Conservation (phyloP, 306 rosid genomes). For the Quercus cerris region DNA sequence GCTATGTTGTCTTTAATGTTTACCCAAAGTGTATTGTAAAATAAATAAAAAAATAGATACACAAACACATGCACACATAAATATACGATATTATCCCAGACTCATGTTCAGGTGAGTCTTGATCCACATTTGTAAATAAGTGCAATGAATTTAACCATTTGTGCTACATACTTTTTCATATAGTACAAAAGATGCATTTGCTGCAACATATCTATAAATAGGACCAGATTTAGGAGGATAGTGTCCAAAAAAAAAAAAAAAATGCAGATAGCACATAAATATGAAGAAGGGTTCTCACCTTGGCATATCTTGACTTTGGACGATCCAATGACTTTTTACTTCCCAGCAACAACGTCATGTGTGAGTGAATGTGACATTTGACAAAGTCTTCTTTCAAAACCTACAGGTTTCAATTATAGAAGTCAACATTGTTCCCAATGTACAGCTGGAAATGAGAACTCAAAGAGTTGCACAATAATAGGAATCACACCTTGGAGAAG, state of each 20-base stretch:
- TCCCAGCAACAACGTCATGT: slow-evolving; percentile 47
- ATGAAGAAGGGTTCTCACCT: slow-evolving; percentile 50
- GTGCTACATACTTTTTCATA: not conserved
- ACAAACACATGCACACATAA: not conserved
- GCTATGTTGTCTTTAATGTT: not conserved
- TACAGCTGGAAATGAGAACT: not conserved
- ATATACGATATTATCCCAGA: not conserved
- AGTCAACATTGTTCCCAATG: not conserved
- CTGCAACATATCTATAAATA: not conserved
- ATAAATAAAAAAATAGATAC: not conserved
- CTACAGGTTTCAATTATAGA: slow-evolving; percentile 37
- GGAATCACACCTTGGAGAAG: too few relatives aligned
- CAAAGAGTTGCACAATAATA: not conserved
- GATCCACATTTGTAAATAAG: not conserved
- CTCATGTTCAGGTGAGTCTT: not conserved
- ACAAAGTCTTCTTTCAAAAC: slow-evolving; percentile 71
- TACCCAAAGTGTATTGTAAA: not conserved
- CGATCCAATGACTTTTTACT: slow-evolving; percentile 24
- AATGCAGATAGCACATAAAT: not conserved
- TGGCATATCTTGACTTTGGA: slow-evolving; percentile 51
- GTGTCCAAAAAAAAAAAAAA: not conserved
- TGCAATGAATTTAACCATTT: not conserved
- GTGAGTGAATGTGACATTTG: slow-evolving; percentile 74
- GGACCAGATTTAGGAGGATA: not conserved
- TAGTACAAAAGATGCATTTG: not conserved